Base-by-base conservation (phyloP, 768 basidiomycete species). In the Mycena capillaripes region DNA sequence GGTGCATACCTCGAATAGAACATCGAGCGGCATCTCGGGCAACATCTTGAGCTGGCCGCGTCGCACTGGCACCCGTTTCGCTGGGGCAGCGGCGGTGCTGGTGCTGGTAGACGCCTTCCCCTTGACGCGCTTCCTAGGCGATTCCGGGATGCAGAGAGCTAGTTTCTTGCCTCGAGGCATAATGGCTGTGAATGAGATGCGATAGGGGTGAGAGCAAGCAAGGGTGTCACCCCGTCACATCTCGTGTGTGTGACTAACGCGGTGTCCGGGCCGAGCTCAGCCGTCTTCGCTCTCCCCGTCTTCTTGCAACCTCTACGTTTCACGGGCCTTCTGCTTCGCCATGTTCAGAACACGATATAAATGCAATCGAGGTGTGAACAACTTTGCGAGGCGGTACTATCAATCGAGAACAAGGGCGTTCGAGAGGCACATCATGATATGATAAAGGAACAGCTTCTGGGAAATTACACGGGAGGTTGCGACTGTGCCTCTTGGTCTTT, bases 1-100 rank as follows among this genome's bases (percentile, higher is more conserved):
- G 0, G 10, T 48, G 56, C 72, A 42, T 23, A 80, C 78, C 75
- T 79, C 80, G 23, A 76, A 78, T 19, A 78, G 66, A 25, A 80
- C 72, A 50, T 81, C 78, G 29, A 80, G 66, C 9, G 77, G 77
- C 70, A 79, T 75, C 32, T 75, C 74, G 3, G 66, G 70, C 19
- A 75, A 23, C 62, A 75, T 71, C 21, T 58, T 71, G 12, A 75
- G 67, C 34, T 71, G 30, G 6, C 74, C 74, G 44, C 70, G 73
- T 12, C 55, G 63, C 16, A 19, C 27, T 16, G 30, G 56, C 21
- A 44, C 40, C 27, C 34, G 61, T 38, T 38, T 32, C 57, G 30
- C 32, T 36, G 42, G 25, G 25, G 52, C 58, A 55, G 25, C 50
- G 29, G 48, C 5, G n/a, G n/a, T n/a, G 17, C 9, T 44, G 23